A percentile compares a stretch with the other conserved stretches of the same genome.
Evolutionary conservation across 306 rosid species (phyloP).

Genomic region (Lathyrus sativus): DNA sequence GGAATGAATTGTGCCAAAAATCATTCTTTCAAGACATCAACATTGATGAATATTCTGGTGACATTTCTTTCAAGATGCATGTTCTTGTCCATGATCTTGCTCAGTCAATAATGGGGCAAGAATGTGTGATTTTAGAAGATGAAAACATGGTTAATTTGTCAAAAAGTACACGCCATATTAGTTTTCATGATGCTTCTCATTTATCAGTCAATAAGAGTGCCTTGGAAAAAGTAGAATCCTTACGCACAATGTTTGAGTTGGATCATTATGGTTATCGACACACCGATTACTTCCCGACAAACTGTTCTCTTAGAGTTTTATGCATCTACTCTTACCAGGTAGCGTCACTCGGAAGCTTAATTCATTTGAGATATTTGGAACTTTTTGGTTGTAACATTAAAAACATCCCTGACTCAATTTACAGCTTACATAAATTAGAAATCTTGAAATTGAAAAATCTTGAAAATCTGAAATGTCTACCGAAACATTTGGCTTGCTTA

Average conservation of each 20-base stretch:
- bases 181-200: neutral
- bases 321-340: neutral
- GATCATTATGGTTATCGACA: neutral
- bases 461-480: neutral
- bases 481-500: neutral
- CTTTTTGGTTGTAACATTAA: neutral
- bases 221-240: neutral
- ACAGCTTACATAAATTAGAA: neutral
- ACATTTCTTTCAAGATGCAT: neutral
- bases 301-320: neutral
- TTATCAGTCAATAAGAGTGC: neutral
- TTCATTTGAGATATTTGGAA: conserved; percentile 19
- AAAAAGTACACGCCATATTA: neutral
- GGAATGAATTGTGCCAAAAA: neutral
- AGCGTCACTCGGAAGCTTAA: neutral
- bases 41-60: neutral
- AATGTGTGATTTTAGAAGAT: neutral
- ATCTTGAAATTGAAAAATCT: neutral
- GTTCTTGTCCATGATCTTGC: conserved; percentile 17
- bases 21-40: conserved; percentile 1
- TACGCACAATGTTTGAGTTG: neutral
- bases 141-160: neutral
- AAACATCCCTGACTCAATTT: neutral
- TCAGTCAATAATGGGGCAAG: neutral
- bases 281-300: neutral